Evolutionary conservation across 371 early-diverging fungal genomes (phyloP).

Genomic region (Apophysomyces sp.): DNA sequence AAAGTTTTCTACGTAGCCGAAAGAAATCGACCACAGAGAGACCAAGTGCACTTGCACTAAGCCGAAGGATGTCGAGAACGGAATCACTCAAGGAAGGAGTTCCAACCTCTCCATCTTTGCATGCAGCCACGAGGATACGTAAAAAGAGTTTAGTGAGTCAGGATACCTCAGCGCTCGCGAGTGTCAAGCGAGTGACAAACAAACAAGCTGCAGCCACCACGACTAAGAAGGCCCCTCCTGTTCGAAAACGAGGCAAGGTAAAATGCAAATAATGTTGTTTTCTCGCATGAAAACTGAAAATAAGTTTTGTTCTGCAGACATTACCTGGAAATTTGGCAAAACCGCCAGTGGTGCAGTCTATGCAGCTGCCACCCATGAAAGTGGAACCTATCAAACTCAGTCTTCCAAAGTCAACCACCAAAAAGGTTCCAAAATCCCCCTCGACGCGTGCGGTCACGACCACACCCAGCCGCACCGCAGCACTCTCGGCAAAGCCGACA

Average conservation of each 20-base stretch:
- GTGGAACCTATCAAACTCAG: constrained; percentile 40
- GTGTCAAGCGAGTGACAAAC: neutral
- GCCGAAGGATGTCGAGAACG: neutral
- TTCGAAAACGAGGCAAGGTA: constrained; percentile 18
- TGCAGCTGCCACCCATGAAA: constrained; percentile 51
- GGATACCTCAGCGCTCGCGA: constrained; percentile 8
- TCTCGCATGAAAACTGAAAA: neutral
- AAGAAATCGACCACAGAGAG: neutral
- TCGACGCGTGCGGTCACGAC: neutral
- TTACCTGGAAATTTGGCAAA: constrained; percentile 49
- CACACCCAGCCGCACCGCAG: neutral
- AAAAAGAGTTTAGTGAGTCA: constrained; percentile 27
- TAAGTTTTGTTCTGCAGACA: constrained; percentile 23
- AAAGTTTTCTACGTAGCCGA: too few species aligned
- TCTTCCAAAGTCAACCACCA: constrained; percentile 16
- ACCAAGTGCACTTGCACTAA: neutral
- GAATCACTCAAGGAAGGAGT: constrained; percentile 33
- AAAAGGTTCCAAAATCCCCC: neutral
- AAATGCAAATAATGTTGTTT: constrained; percentile 4
- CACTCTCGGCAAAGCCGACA: neutral
- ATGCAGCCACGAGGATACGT: constrained; percentile 19
- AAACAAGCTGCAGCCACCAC: constrained; percentile 3
- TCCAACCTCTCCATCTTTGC: constrained; percentile 35
- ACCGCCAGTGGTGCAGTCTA: constrained; percentile 38
- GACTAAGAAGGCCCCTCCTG: neutral